phyloP scores from a whole-genome alignment of 2,329 filamentous ascomycete species.

The Apiospora aurea region DNA sequence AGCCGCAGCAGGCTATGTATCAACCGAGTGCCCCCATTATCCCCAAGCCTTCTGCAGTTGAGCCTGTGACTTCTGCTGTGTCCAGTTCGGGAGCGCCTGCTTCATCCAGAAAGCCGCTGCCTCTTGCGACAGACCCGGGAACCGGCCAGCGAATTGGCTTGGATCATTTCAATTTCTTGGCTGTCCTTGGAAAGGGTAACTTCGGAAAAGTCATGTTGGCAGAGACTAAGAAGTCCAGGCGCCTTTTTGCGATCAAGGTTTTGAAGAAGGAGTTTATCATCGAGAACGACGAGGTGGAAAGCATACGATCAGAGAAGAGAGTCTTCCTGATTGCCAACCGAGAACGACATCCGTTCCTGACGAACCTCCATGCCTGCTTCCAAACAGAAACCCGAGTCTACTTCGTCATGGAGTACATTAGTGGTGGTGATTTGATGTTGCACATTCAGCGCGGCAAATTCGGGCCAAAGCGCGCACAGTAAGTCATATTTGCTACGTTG shows the following conservation, averaged over 20 bases:
- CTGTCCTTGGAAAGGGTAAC: constrained; percentile 97
- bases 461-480: constrained; percentile 94
- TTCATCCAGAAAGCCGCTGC: constrained; percentile 65
- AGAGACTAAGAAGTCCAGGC: constrained; percentile 90
- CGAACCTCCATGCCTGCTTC: constrained; percentile 96
- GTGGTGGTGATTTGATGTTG: constrained; percentile 97
- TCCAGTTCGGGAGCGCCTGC: constrained; percentile 43
- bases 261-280: constrained; percentile 99
- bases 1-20: constrained; percentile 42
- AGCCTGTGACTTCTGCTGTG: constrained; percentile 43
- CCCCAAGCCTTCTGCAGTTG: constrained; percentile 49
- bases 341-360: constrained; percentile 93
- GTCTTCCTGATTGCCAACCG: constrained; percentile 98
- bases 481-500: constrained; percentile 50
- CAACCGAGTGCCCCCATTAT: constrained; percentile 41
- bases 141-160: constrained; percentile 88
- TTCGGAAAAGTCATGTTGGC: constrained; percentile 99
- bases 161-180: constrained; percentile 99
- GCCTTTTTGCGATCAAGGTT: constrained; percentile 97
- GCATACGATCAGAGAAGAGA: constrained; percentile 95
- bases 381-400: constrained; percentile 98
- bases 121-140: constrained; percentile 74
- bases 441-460: constrained; percentile 98
- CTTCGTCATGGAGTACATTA: constrained; percentile 99
- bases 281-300: constrained; percentile 98